Percentiles rank a stretch among this genome's conserved stretches.
Conservation (phyloP, 176 grass and related monocot genomes). For the Cenchrus purpureus region DNA sequence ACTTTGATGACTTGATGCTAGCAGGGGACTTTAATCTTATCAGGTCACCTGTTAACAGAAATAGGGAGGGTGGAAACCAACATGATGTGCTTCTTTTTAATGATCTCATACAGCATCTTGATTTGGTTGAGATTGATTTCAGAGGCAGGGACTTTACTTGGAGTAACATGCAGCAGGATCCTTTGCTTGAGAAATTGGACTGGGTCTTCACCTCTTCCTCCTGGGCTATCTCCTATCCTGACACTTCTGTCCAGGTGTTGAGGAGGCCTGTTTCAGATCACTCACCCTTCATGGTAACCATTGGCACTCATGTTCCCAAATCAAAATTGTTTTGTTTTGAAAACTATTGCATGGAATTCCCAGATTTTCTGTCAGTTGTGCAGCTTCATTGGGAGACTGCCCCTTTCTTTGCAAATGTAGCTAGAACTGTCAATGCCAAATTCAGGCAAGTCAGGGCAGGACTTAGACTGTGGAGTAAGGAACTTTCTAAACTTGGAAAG, state of each 20-base stretch:
- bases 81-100: too few species aligned
- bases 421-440: fast-evolving
- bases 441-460: neutral
- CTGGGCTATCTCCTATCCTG: neutral
- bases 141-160: too few species aligned
- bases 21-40: too few species aligned
- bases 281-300: neutral
- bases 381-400: neutral
- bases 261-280: neutral
- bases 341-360: neutral
- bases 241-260: neutral
- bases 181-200: too few species aligned
- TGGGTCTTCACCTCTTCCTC: neutral
- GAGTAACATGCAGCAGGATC: too few species aligned
- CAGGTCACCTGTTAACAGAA: too few species aligned
- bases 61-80: too few species aligned
- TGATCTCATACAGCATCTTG: too few species aligned
- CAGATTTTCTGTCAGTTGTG: neutral
- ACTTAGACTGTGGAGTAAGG: neutral
- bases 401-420: neutral
- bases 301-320: neutral
- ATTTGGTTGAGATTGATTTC: too few species aligned
- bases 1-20: too few species aligned
- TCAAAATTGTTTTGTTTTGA: neutral
- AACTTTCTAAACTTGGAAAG: neutral